These are phyloP conservation scores for Sodiomyces alkalinus DNA, from an alignment of 2,329 filamentous ascomycete species.

Conservation along the genomic window DNA sequence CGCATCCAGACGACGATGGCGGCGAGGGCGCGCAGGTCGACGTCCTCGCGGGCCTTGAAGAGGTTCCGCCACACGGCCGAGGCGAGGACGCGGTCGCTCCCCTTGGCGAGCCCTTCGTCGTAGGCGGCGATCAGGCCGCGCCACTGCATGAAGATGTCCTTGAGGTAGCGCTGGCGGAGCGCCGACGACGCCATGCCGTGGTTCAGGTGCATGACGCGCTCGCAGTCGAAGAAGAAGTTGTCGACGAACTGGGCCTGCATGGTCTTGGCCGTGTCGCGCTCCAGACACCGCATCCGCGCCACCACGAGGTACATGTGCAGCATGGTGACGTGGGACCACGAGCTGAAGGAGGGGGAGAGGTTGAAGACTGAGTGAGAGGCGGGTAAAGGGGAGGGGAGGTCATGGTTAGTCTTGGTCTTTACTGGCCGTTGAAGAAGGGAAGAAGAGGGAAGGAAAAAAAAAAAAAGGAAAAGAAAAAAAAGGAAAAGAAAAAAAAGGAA, in stretches of 20 bases:
- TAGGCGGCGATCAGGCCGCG: constrained; percentile 72
- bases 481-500: background rate
- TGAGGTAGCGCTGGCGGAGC: constrained; percentile 51
- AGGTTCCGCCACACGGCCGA: constrained; percentile 88
- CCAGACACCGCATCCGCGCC: constrained; percentile 67
- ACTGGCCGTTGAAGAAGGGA: background rate
- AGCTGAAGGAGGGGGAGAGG: constrained; percentile 77
- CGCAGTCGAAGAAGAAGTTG: constrained; percentile 85
- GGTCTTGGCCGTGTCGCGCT: constrained; percentile 48
- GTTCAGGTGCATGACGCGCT: constrained; percentile 67
- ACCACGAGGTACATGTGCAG: constrained; percentile 90
- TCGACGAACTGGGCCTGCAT: constrained; percentile 89
- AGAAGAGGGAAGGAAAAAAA: no score
- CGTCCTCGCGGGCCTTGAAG: constrained; percentile 52
- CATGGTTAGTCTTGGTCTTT: constrained; percentile 3
- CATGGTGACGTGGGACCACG: constrained; percentile 92
- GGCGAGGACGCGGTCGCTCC: constrained; percentile 59
- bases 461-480: background rate
- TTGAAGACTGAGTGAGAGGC: constrained; percentile 45
- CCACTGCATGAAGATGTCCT: constrained; percentile 91
- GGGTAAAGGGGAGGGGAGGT: no score
- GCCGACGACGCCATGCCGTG: constrained; percentile 52
- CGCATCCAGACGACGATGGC: constrained; percentile 44
- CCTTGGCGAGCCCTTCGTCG: constrained; percentile 61
- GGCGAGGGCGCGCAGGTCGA: constrained; percentile 33